These are phyloP conservation scores for Asterionellopsis glacialis DNA, from an alignment of 108 stramenopile species.

Conservation along the genomic window DNA sequence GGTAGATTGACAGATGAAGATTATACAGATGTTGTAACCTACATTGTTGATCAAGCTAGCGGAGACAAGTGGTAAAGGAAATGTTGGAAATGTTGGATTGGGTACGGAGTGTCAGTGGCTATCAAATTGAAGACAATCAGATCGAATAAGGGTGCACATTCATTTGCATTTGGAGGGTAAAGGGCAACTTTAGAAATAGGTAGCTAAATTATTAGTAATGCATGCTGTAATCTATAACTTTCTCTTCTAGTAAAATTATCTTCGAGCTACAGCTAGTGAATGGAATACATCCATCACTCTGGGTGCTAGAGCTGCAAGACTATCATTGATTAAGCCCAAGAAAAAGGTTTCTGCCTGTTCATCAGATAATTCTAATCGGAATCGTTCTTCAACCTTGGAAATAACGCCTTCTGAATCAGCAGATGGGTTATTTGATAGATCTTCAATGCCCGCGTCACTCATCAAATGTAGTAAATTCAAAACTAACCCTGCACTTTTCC, in stretches of 20 bases:
- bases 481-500: slow-evolving; percentile 94
- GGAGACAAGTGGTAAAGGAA: slow-evolving; percentile 7
- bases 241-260: slow-evolving; percentile 20
- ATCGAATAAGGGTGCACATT: no score
- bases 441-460: slow-evolving; percentile 97
- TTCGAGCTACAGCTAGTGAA: slow-evolving; percentile 77
- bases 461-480: slow-evolving; percentile 94
- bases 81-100: no score
- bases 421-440: slow-evolving; percentile 89
- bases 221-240: no score
- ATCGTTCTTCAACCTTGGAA: slow-evolving; percentile 90
- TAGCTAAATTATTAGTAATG: no score
- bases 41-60: slow-evolving; percentile 5
- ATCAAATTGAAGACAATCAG: no score
- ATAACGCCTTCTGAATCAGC: slow-evolving; percentile 86
- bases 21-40: slow-evolving; percentile 2
- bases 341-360: slow-evolving; percentile 95
- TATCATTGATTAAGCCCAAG: slow-evolving; percentile 79
- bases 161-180: no score
- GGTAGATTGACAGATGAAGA: slow-evolving; percentile 2
- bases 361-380: slow-evolving; percentile 89
- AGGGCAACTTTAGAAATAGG: no score
- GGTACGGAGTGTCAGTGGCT: no score
- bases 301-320: slow-evolving; percentile 82
- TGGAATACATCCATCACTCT: slow-evolving; percentile 93